A percentile compares a stretch with the other conserved stretches of the same genome.
Evolutionary conservation across 176 grass and related monocot species (phyloP).

Genomic region (Triticum turgidum): DNA sequence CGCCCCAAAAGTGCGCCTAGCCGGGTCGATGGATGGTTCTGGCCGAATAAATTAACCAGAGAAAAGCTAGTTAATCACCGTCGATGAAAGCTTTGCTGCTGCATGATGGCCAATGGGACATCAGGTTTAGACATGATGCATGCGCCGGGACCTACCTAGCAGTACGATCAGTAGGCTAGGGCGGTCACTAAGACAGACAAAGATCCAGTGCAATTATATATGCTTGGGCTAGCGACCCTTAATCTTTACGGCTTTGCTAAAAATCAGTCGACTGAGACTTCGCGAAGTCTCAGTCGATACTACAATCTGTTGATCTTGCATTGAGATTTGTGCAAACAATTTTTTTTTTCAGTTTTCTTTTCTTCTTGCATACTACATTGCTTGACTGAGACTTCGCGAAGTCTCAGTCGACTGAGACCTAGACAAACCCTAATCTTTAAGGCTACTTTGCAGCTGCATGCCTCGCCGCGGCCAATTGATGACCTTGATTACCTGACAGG

Average conservation of each 20-base stretch:
- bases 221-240: slow-evolving; percentile 9
- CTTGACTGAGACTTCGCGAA: no score
- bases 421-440: background rate
- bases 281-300: no score
- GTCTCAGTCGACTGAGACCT: no score
- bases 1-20: background rate
- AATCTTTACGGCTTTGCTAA: slow-evolving; percentile 3
- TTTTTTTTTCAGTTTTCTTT: no score
- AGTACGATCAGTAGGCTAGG: background rate
- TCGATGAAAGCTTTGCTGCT: no score
- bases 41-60: background rate
- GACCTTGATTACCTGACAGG: background rate
- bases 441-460: slow-evolving; percentile 25
- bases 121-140: background rate
- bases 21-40: background rate
- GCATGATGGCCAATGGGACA: background rate
- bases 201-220: background rate
- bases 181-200: background rate
- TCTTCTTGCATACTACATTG: no score
- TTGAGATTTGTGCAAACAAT: no score
- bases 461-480: slow-evolving; percentile 29
- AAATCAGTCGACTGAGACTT: no score
- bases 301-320: no score
- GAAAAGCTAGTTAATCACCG: no score
- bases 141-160: background rate